These are phyloP conservation scores for Circinella umbellata DNA, from an alignment of 371 early-diverging fungal species.

Conservation along the genomic window DNA sequence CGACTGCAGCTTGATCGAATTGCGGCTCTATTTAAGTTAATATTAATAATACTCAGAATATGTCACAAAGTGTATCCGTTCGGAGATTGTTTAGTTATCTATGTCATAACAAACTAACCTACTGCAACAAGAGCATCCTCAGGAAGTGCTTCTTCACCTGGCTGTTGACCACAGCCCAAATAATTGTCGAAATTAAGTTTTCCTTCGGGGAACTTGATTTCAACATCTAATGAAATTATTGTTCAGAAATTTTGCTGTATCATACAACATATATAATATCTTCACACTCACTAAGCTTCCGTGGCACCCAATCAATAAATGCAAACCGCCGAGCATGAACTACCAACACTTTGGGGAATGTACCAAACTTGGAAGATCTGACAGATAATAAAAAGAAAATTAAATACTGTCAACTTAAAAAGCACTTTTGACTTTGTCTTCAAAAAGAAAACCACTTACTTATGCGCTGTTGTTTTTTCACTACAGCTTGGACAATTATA, in stretches of 20 bases:
- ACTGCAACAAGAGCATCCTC: slow-evolving; percentile 53
- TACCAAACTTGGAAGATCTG: slow-evolving; percentile 75
- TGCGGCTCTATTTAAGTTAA: slow-evolving; percentile 49
- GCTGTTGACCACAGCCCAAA: slow-evolving; percentile 68
- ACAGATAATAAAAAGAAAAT: neutral
- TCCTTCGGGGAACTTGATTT: slow-evolving; percentile 60
- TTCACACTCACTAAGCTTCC: slow-evolving; percentile 67
- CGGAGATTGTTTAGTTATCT: too few relatives aligned
- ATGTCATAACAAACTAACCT: slow-evolving; percentile 6
- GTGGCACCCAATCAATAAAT: slow-evolving; percentile 88
- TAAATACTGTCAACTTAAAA: neutral
- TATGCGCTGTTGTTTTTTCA: slow-evolving; percentile 66
- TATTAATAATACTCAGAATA: neutral
- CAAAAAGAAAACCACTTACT: slow-evolving; percentile 46
- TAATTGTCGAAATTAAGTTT: slow-evolving; percentile 65
- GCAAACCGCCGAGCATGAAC: slow-evolving; percentile 86
- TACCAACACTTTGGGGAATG: slow-evolving; percentile 87
- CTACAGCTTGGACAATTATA: slow-evolving; percentile 86
- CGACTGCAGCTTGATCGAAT: slow-evolving; percentile 70
- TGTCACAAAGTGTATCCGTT: too few relatives aligned
- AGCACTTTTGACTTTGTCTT: too few relatives aligned
- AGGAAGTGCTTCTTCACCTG: slow-evolving; percentile 76
- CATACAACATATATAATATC: slow-evolving; percentile 7
- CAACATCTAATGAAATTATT: slow-evolving; percentile 43
- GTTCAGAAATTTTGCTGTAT: slow-evolving; percentile 2